phyloP scores from a whole-genome alignment of 768 basidiomycete genomes.

The Exsudoporus frostii region DNA sequence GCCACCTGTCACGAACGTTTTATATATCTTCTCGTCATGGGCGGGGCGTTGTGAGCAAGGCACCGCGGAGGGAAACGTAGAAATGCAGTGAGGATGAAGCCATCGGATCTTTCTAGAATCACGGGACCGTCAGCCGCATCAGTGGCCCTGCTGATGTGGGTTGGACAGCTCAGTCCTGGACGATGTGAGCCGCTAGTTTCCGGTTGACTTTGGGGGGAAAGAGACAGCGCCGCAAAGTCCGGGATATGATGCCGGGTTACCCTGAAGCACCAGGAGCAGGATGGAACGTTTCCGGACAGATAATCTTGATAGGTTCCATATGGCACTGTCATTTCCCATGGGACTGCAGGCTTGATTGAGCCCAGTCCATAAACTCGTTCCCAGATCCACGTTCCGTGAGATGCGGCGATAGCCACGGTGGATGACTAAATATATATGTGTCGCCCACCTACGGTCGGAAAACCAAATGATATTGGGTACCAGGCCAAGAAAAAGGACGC shows the following conservation, averaged over 20 bases:
- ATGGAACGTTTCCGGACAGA: conserved; percentile 10
- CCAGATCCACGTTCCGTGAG: conserved; percentile 22
- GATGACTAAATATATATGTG: conserved; percentile 12
- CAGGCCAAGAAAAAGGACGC: conserved; percentile 10
- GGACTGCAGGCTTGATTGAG: conserved; percentile 11
- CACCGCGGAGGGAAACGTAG: background rate
- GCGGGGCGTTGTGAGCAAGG: background rate
- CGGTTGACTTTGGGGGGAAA: conserved; percentile 1
- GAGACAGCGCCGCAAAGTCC: conserved; percentile 27
- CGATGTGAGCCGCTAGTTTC: conserved; percentile 22
- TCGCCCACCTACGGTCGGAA: background rate
- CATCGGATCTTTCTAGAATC: conserved; percentile 7
- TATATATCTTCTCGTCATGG: background rate
- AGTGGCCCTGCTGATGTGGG: background rate
- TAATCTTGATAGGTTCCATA: conserved; percentile 13
- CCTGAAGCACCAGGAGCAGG: conserved; percentile 10
- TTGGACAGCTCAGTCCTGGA: background rate
- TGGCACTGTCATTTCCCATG: conserved; percentile 6
- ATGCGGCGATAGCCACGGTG: conserved; percentile 22
- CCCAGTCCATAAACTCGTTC: background rate
- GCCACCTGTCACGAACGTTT: conserved; percentile 3
- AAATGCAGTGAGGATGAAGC: background rate
- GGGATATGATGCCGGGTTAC: conserved; percentile 15
- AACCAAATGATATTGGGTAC: conserved; percentile 14
- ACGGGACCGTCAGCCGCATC: conserved; percentile 19